Evolutionary conservation across 2,329 filamentous ascomycete species (phyloP).

Genomic region (Nigrospora osmanthi): DNA sequence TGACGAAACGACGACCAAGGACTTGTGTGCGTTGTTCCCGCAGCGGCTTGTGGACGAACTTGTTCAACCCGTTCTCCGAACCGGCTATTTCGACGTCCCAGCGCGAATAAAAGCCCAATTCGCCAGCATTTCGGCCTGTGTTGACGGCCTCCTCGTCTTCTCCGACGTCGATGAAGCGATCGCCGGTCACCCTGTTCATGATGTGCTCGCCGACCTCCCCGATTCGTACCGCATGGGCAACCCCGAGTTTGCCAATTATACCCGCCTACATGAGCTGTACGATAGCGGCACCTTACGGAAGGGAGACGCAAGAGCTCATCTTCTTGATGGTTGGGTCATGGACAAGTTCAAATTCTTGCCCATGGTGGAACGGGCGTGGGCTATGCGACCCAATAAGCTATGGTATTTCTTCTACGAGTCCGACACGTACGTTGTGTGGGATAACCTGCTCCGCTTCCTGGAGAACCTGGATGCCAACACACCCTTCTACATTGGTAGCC

Average conservation of each 20-base stretch:
- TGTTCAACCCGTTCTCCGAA: conserved; percentile 34
- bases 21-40: conserved; percentile 21
- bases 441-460: conserved; percentile 39
- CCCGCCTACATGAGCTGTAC: conserved; percentile 21
- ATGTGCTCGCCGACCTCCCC: conserved; percentile 38
- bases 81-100: conserved; percentile 33
- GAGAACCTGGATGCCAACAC: conserved; percentile 35
- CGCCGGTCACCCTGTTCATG: conserved; percentile 31
- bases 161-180: conserved; percentile 41
- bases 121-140: conserved; percentile 43
- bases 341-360: conserved; percentile 52
- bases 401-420: conserved; percentile 52
- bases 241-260: conserved; percentile 29
- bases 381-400: conserved; percentile 34
- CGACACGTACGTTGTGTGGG: conserved; percentile 41
- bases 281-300: background rate
- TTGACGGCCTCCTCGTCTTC: conserved; percentile 36
- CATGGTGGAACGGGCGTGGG: conserved; percentile 43
- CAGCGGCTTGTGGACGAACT: conserved; percentile 10
- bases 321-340: conserved; percentile 37
- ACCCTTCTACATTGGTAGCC: conserved; percentile 41
- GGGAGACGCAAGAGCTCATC: background rate
- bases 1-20: conserved; percentile 7
- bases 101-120: conserved; percentile 37
- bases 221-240: conserved; percentile 24